Evolutionary conservation across 192 early-diverging fungal genomes (phyloP).

Genomic region (Backusella luteola): DNA sequence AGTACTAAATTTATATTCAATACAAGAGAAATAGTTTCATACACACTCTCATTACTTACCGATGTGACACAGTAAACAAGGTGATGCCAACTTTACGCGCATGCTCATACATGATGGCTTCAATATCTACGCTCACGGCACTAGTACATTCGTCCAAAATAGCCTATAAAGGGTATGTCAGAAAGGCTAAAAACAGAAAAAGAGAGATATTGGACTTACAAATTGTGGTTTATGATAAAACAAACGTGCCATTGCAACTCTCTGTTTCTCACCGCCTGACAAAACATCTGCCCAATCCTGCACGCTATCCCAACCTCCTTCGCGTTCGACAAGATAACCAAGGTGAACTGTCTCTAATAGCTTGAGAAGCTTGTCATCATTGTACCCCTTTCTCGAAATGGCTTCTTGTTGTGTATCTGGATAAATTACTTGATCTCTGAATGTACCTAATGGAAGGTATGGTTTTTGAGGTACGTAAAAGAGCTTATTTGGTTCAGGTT

Average conservation of each 20-base stretch:
- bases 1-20: constrained; percentile 11
- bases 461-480: constrained; percentile 92
- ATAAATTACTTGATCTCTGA: constrained; percentile 85
- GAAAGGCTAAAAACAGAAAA: background rate
- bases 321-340: constrained; percentile 61
- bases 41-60: constrained; percentile 16
- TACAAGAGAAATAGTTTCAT: background rate
- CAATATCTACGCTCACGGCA: constrained; percentile 78
- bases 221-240: constrained; percentile 84
- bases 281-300: constrained; percentile 79
- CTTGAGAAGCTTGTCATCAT: constrained; percentile 63
- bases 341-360: constrained; percentile 70
- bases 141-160: constrained; percentile 80
- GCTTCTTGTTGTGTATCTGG: constrained; percentile 73
- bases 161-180: constrained; percentile 26
- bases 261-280: constrained; percentile 77
- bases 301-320: constrained; percentile 72
- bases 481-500: constrained; percentile 59
- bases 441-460: constrained; percentile 74
- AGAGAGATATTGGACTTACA: constrained; percentile 42
- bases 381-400: constrained; percentile 44
- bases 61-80: constrained; percentile 61
- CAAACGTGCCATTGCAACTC: constrained; percentile 78
- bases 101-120: constrained; percentile 70
- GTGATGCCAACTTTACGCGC: constrained; percentile 57